Evolutionary conservation across 768 basidiomycete genomes (phyloP).

Genomic region (Collybia mongolica): DNA sequence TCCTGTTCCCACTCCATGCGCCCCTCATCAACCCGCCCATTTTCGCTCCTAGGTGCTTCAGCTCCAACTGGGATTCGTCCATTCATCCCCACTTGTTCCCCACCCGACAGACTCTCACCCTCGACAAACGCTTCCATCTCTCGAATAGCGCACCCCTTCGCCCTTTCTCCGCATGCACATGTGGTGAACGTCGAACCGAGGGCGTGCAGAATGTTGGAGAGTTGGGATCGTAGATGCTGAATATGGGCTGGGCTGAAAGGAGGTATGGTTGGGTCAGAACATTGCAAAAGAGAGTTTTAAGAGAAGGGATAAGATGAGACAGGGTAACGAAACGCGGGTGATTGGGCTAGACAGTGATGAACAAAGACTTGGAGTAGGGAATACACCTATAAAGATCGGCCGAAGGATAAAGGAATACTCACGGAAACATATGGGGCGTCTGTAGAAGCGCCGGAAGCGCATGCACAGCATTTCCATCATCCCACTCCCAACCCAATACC

Average conservation of each 20-base stretch:
- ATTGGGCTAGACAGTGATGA: neutral
- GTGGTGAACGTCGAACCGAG: slow-evolving; percentile 71
- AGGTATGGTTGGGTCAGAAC: slow-evolving; percentile 1
- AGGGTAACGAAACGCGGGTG: too few relatives aligned
- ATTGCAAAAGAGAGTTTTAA: slow-evolving; percentile 8
- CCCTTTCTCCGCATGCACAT: slow-evolving; percentile 67
- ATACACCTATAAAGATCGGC: too few relatives aligned
- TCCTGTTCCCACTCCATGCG: neutral
- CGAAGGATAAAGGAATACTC: slow-evolving; percentile 26
- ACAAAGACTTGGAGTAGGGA: too few relatives aligned
- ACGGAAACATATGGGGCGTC: slow-evolving; percentile 57
- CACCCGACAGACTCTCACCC: slow-evolving; percentile 10
- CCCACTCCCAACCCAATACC: slow-evolving; percentile 95
- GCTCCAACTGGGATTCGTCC: neutral
- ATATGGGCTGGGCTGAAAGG: slow-evolving; percentile 42
- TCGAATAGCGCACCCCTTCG: slow-evolving; percentile 60
- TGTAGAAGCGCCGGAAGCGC: slow-evolving; percentile 66
- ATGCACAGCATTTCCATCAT: slow-evolving; percentile 87
- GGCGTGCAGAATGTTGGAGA: slow-evolving; percentile 68
- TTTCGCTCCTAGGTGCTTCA: too few relatives aligned
- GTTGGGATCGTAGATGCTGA: slow-evolving; percentile 57
- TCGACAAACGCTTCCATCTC: slow-evolving; percentile 67
- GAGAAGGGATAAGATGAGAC: neutral
- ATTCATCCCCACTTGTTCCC: neutral
- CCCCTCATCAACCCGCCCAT: neutral